These are phyloP conservation scores for Wickerhamomyces sp. DNA, from an alignment of 1,139 yeast species.

Conservation along the genomic window DNA sequence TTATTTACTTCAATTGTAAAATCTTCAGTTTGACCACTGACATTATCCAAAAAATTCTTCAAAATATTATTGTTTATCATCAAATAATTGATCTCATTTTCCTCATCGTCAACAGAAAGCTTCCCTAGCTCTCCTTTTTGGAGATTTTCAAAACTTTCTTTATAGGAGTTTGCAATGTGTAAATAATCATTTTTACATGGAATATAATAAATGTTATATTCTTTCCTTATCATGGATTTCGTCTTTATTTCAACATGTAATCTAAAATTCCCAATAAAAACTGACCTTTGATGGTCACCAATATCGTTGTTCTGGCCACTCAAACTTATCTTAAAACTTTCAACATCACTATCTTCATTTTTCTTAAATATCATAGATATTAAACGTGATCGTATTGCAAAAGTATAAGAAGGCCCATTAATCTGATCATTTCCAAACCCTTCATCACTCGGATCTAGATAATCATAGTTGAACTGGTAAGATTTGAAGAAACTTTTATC, in stretches of 20 bases:
- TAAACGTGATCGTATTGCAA: constrained; percentile 44
- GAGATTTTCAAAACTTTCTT: constrained; percentile 29
- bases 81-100: constrained; percentile 34
- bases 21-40: constrained; percentile 46
- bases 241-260: constrained; percentile 46
- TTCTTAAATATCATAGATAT: constrained; percentile 45
- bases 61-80: constrained; percentile 40
- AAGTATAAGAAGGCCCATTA: constrained; percentile 31
- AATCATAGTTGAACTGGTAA: constrained; percentile 28
- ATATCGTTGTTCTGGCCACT: constrained; percentile 17
- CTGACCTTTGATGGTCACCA: not conserved
- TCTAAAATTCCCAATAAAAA: constrained; percentile 29
- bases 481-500: constrained; percentile 33
- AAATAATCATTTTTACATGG: constrained; percentile 40
- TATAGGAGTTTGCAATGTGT: constrained; percentile 37
- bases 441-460: constrained; percentile 24
- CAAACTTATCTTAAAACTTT: constrained; percentile 30
- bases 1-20: constrained; percentile 44
- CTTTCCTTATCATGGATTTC: constrained; percentile 46
- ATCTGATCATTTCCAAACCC: constrained; percentile 20
- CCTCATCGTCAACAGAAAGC: constrained; percentile 16
- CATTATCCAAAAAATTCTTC: constrained; percentile 48
- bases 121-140: constrained; percentile 19
- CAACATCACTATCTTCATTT: constrained; percentile 39
- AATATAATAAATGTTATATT: constrained; percentile 47